Conservation (phyloP, 2,329 filamentous ascomycete species). For the Pseudogymnoascus sp. region DNA sequence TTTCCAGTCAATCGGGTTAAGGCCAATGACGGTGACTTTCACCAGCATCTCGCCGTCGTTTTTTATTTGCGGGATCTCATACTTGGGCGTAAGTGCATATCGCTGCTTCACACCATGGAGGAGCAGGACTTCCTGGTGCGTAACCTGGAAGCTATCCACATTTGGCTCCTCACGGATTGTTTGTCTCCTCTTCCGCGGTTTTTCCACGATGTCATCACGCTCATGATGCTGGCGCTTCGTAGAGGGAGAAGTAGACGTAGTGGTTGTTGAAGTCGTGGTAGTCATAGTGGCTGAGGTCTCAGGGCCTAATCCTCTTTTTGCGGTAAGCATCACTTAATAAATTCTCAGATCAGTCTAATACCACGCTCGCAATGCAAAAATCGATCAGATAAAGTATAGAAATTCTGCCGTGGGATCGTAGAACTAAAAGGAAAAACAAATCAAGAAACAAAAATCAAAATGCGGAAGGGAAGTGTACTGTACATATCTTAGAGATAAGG, state of each 20-base stretch:
- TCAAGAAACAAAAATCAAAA: neutral
- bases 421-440: neutral
- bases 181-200: neutral
- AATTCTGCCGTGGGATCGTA: neutral
- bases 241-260: neutral
- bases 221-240: neutral
- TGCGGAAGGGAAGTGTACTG: neutral
- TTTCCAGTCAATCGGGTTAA: conserved; percentile 80
- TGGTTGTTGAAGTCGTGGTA: neutral
- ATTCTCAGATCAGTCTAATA: neutral
- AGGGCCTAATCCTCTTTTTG: neutral
- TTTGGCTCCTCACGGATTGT: neutral
- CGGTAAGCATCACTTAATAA: neutral
- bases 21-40: conserved; percentile 49
- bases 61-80: conserved; percentile 39
- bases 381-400: neutral
- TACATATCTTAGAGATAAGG: conserved; percentile 4
- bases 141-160: neutral
- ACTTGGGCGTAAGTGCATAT: conserved; percentile 38
- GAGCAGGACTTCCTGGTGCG: conserved; percentile 39
- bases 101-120: conserved; percentile 41
- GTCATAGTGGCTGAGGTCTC: neutral
- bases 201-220: neutral
- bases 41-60: conserved; percentile 54
- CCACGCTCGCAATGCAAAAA: neutral